phyloP scores from a whole-genome alignment of 768 basidiomycete genomes.

The Calocera viscosa region DNA sequence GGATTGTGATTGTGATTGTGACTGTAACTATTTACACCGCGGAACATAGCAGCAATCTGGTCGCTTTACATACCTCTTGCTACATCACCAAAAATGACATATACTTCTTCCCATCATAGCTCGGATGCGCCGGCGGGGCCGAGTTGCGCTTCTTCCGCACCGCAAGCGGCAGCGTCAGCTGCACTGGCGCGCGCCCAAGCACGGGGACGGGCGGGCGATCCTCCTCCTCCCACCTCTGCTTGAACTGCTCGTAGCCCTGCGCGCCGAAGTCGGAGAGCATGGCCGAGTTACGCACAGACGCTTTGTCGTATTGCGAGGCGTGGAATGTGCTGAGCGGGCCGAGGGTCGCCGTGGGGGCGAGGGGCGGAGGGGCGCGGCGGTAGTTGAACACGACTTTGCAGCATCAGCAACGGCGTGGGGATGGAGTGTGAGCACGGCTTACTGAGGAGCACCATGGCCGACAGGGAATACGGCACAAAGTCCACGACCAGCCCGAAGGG shows the following conservation, averaged over 20 bases:
- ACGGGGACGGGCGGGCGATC: background rate
- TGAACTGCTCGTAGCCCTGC: background rate
- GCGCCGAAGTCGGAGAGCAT: background rate
- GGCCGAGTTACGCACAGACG: background rate
- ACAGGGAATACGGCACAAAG: background rate
- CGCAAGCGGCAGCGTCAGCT: background rate
- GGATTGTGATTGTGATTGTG: too few relatives aligned
- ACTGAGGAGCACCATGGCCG: background rate
- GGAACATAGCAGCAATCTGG: too few relatives aligned
- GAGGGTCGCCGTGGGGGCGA: background rate
- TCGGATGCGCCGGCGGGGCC: background rate
- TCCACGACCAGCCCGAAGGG: background rate
- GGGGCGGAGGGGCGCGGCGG: background rate
- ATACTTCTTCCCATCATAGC: background rate
- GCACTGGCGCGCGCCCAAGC: background rate
- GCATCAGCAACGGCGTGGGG: background rate
- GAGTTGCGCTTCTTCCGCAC: background rate
- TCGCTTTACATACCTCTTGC: background rate
- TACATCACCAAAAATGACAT: background rate
- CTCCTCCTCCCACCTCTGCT: background rate
- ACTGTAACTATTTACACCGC: too few relatives aligned
- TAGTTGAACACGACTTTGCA: conserved; percentile 3
- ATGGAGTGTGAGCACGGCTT: background rate
- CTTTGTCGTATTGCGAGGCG: background rate
- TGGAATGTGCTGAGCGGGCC: conserved; percentile 1